Conservation (phyloP, 1,284 basidiomycete species). For the Irpex sp. region DNA sequence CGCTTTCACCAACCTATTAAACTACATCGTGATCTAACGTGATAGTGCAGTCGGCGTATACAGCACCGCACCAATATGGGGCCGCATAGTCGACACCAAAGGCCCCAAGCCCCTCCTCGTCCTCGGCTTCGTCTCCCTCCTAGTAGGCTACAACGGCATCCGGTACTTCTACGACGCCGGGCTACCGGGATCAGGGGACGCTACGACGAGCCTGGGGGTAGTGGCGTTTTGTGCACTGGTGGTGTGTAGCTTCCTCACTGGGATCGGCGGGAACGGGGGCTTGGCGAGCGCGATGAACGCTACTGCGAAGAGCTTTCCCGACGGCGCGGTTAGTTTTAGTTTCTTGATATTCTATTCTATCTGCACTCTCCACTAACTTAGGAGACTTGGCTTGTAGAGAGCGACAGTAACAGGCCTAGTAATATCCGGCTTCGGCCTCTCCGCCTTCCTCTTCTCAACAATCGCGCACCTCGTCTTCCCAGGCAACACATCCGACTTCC, state of each 20-base stretch:
- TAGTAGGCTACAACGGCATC: constrained; percentile 65
- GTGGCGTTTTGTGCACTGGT: constrained; percentile 36
- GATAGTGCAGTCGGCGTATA: constrained; percentile 58
- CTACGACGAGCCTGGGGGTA: constrained; percentile 13
- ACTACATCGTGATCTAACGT: not conserved
- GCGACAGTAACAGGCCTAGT: constrained; percentile 71
- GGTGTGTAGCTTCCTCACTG: constrained; percentile 51
- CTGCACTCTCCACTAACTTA: not conserved
- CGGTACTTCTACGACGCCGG: constrained; percentile 55
- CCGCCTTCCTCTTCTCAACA: constrained; percentile 75
- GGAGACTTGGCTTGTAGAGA: constrained; percentile 35
- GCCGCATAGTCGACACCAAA: constrained; percentile 56
- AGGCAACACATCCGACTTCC: constrained; percentile 65
- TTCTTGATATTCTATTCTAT: not conserved
- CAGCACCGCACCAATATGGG: constrained; percentile 60
- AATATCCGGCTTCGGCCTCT: constrained; percentile 79
- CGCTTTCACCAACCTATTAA: too few species aligned
- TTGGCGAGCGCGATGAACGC: constrained; percentile 52
- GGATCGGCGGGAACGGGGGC: constrained; percentile 57
- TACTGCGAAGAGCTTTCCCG: constrained; percentile 62
- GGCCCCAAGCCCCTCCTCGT: constrained; percentile 53
- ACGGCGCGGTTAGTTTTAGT: constrained; percentile 36
- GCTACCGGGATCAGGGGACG: constrained; percentile 22
- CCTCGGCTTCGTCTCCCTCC: constrained; percentile 44
- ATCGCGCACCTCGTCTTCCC: constrained; percentile 62